Evolutionary conservation across 345 rosid genomes (phyloP).

Genomic region (Gossypium thurberi): DNA sequence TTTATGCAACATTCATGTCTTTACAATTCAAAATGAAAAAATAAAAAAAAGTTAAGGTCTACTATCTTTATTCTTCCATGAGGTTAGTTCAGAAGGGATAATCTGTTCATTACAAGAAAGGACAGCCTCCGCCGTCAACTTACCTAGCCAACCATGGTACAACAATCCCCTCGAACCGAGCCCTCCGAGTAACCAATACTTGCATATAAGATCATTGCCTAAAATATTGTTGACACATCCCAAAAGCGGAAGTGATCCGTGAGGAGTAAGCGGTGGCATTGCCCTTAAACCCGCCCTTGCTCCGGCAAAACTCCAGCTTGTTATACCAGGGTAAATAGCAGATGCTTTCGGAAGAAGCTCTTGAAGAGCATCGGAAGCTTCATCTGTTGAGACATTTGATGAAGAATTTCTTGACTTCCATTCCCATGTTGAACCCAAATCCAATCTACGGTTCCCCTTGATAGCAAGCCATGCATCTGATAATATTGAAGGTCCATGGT

Average conservation of each 20-base stretch:
- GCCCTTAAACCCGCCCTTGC: conserved; percentile 90
- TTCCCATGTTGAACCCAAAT: conserved; percentile 87
- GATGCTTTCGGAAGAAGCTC: conserved; percentile 79
- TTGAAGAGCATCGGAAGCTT: conserved; percentile 61
- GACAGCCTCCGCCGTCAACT: conserved; percentile 62
- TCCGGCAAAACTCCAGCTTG: conserved; percentile 50
- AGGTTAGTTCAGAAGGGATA: conserved; percentile 57
- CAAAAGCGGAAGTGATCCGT: conserved; percentile 79
- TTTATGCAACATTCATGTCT: too few relatives aligned
- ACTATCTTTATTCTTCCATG: conserved; percentile 52
- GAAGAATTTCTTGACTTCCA: conserved; percentile 77
- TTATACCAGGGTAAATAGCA: conserved; percentile 54
- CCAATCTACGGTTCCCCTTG: conserved; percentile 52
- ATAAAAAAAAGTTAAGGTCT: too few relatives aligned
- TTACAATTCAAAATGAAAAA: neutral
- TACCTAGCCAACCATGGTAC: conserved; percentile 80
- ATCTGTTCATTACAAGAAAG: conserved; percentile 47
- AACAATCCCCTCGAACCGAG: conserved; percentile 85
- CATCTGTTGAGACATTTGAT: conserved; percentile 51
- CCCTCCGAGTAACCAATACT: conserved; percentile 78
- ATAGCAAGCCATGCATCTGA: conserved; percentile 87
- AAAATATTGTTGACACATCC: conserved; percentile 57
- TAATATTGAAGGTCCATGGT: conserved; percentile 60
- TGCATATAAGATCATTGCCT: conserved; percentile 30
- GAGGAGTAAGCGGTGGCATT: conserved; percentile 72